Evolutionary conservation across 257 asterid genomes (phyloP), one percentile per base, ranked within the genome.

Genomic region (Fraxinus pennsylvanica): DNA sequence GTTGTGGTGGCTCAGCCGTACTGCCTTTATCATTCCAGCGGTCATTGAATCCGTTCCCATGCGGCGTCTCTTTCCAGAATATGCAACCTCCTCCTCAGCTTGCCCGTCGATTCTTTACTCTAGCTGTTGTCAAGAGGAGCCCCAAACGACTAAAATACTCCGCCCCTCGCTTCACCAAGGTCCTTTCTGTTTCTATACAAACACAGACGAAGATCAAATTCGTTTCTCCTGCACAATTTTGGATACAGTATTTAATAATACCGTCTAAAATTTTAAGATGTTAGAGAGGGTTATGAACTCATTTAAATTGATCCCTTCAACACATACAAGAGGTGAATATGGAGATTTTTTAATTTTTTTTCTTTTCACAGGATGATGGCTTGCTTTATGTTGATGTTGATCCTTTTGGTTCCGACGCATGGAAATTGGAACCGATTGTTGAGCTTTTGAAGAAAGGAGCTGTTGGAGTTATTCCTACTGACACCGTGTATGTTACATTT

Each of bases 391-490:
- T 94, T 57, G 91, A 90, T 81, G 97, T 91, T 76, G 99, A 92
- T 82, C 94, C 93, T 29, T 81, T 76, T 68, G 99, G 97, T 65
- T 83, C 87, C 75, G 96, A 94, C 86, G 71, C 96, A 19, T 94
- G 99, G 99, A 94, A 88, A 85, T 72, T 92, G 83, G 97, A 94
- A 76, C 92, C 92, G n/a, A 78, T 92, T 69, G 84, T 91, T 82
- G 91, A 86, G 80, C 99, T 91, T 54, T 80, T 94, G 82, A 91
- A 91, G 72, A 80, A 87, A 83, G 97, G 97, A 76, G 99, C 99
- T 79, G 97, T 94, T 77, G 97, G 97, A 76, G 99, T 94, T 73
- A 92, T 94, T 83, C 99, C 99, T 38, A 94, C 99, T 25, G 99
- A 94, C 79, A 92, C 99, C 12, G 89, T 91, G 99, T 94, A 84